Evolutionary conservation across 805 yeast species (phyloP).

Genomic region (Hanseniaspora osmophila): DNA sequence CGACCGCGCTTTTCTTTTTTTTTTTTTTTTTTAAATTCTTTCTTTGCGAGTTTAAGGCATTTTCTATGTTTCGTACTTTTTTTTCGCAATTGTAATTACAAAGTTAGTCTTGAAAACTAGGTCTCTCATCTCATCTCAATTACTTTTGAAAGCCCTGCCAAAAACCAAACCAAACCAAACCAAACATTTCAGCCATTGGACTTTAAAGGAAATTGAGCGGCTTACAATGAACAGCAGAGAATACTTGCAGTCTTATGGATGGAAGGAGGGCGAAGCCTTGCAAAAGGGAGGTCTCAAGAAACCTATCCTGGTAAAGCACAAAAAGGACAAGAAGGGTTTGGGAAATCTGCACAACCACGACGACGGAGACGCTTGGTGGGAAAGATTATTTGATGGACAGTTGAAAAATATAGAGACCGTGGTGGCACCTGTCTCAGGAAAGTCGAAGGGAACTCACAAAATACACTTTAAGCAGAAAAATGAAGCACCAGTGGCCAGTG

Average conservation of each 20-base stretch:
- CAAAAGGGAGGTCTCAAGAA: conserved; percentile 65
- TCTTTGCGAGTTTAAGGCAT: no score
- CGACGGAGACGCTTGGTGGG: conserved; percentile 95
- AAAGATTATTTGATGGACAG: conserved; percentile 84
- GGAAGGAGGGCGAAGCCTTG: conserved; percentile 85
- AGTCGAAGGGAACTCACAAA: conserved; percentile 7
- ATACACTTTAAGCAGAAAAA: conserved; percentile 36
- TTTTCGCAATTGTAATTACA: no score
- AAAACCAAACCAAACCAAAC: no score
- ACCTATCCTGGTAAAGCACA: conserved; percentile 82
- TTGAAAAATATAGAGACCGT: conserved; percentile 59
- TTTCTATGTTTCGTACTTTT: neutral
- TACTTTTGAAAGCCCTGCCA: no score
- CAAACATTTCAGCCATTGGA: no score
- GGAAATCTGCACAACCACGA: conserved; percentile 56
- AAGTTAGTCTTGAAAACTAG: no score
- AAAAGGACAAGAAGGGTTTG: conserved; percentile 79
- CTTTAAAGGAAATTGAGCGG: no score
- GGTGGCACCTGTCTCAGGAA: conserved; percentile 5
- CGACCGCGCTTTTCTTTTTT: no score
- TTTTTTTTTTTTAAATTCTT: no score
- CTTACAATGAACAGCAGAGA: conserved; percentile 58
- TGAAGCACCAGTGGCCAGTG: conserved; percentile 32
- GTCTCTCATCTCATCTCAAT: no score
- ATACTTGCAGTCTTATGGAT: conserved; percentile 69